Evolutionary conservation across 2,329 filamentous ascomycete species (phyloP).

Genomic region (Nothophaeocryptopus gaeumannii): DNA sequence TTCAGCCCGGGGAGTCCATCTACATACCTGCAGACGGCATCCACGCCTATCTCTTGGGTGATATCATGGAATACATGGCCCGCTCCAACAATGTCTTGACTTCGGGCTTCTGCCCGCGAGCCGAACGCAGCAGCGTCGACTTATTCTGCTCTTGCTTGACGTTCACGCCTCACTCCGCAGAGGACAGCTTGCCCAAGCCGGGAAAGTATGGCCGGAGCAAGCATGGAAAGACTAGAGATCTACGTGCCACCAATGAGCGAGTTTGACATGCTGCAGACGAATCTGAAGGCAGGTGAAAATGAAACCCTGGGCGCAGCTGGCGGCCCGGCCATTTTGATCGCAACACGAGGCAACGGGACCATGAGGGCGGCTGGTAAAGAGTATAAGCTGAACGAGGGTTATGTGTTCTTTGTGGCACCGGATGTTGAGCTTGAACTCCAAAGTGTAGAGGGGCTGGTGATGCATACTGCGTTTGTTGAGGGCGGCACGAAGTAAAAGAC

Average conservation of each 20-base stretch:
- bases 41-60: conserved; percentile 68
- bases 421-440: conserved; percentile 50
- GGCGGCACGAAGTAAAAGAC: conserved; percentile 16
- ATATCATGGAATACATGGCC: conserved; percentile 79
- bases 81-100: conserved; percentile 74
- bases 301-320: conserved; percentile 56
- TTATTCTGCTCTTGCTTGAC: conserved; percentile 62
- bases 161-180: conserved; percentile 59
- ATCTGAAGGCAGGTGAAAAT: conserved; percentile 55
- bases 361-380: conserved; percentile 55
- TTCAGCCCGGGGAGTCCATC: conserved; percentile 64
- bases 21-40: conserved; percentile 72
- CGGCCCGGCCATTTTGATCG: conserved; percentile 63
- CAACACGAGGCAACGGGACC: conserved; percentile 57
- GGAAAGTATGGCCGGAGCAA: conserved; percentile 51
- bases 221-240: conserved; percentile 59
- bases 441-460: conserved; percentile 42
- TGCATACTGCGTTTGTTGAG: conserved; percentile 50
- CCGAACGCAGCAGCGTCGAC: conserved; percentile 62
- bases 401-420: conserved; percentile 65
- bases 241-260: conserved; percentile 69
- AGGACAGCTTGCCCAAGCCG: conserved; percentile 56
- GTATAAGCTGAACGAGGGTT: conserved; percentile 58
- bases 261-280: conserved; percentile 65
- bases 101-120: conserved; percentile 68